Conservation (phyloP, 2,329 filamentous ascomycete species). For the Cladophialophora immunda region DNA sequence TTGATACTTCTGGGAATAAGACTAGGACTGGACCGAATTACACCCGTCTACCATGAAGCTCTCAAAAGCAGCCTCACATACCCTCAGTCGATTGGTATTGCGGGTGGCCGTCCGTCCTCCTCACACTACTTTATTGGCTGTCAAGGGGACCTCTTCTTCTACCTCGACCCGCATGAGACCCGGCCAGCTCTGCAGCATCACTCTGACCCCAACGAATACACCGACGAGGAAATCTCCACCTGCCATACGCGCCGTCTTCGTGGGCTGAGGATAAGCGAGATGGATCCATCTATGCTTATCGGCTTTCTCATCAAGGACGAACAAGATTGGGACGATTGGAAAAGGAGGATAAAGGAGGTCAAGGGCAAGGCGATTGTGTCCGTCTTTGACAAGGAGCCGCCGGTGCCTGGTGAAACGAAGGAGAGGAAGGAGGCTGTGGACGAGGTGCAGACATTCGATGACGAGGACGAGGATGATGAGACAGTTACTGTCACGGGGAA, state of each 20-base stretch:
- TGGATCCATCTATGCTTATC: conserved; percentile 98
- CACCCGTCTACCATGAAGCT: conserved; percentile 94
- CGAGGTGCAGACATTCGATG: conserved; percentile 88
- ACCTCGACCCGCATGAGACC: conserved; percentile 92
- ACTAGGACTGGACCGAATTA: conserved; percentile 92
- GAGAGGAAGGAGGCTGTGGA: conserved; percentile 81
- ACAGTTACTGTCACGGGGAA: conserved; percentile 37
- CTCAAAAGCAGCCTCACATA: conserved; percentile 84
- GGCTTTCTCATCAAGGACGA: conserved; percentile 87
- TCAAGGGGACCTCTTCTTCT: conserved; percentile 84
- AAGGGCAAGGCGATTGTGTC: conserved; percentile 87
- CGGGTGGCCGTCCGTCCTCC: conserved; percentile 90
- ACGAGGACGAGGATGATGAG: conserved; percentile 60
- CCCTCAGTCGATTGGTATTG: conserved; percentile 93
- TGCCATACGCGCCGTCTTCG: conserved; percentile 89
- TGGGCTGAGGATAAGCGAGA: conserved; percentile 83
- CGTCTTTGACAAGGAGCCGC: conserved; percentile 75
- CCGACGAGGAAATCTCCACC: conserved; percentile 76
- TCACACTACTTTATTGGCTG: conserved; percentile 80
- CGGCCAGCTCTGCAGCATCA: conserved; percentile 76
- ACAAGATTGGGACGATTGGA: conserved; percentile 86
- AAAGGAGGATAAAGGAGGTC: conserved; percentile 74
- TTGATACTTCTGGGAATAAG: conserved; percentile 88
- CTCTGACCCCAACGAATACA: conserved; percentile 59
- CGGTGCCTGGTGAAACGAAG: conserved; percentile 56